Evolutionary conservation across 176 grass and related monocot genomes (phyloP).

Genomic region (Rhynchospora breviuscula): DNA sequence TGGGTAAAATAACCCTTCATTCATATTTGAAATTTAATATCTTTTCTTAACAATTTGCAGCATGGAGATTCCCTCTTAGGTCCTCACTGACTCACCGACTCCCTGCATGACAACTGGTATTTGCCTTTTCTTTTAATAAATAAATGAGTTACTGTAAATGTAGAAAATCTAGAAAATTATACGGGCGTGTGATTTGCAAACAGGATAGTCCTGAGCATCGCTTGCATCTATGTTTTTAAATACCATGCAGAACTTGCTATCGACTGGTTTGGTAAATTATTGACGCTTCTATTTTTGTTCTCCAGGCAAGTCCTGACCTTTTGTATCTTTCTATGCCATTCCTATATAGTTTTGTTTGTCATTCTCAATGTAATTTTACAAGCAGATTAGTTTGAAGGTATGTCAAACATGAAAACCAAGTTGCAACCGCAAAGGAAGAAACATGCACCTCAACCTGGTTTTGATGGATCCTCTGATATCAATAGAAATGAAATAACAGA

Average conservation of each 20-base stretch:
- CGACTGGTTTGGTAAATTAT: not conserved
- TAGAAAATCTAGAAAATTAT: not conserved
- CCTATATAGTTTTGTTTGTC: not conserved
- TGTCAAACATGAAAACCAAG: not conserved
- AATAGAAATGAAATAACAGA: not conserved
- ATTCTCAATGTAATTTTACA: not conserved
- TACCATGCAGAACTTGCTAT: not conserved
- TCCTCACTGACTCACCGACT: not conserved
- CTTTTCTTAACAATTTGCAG: not conserved
- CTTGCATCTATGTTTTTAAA: not conserved
- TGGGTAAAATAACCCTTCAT: not conserved
- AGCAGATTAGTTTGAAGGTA: not conserved
- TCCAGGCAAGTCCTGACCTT: not conserved
- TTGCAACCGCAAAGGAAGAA: conserved; percentile 15
- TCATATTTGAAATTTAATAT: not conserved
- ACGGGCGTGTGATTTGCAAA: not conserved
- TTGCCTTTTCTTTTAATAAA: not conserved
- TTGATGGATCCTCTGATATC: not conserved
- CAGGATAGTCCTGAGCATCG: not conserved
- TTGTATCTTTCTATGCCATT: not conserved
- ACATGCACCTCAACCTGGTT: not conserved
- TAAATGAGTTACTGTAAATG: not conserved
- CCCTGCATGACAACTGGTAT: not conserved
- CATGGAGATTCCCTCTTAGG: not conserved
- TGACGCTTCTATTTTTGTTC: not conserved